Base-by-base conservation (phyloP, 176 grass and related monocot species). In the Puya raimondii region DNA sequence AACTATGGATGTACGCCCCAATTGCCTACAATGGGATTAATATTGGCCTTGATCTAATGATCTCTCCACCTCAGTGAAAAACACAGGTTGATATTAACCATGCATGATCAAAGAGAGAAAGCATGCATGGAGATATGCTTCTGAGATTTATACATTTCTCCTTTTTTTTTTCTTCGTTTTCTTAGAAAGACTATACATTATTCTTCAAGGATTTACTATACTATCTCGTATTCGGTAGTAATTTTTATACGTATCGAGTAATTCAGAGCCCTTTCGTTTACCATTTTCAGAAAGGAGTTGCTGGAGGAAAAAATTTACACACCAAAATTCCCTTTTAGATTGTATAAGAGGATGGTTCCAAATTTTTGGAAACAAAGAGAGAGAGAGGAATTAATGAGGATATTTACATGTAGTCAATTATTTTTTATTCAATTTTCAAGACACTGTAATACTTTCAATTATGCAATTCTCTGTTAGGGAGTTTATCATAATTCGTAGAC, bases 1-100 rank as follows among this genome's bases (percentile, higher is more conserved):
- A 88, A 66, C 48, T 86, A 80, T 96, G 91, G 88, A 96, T 91
- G 91, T 84, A 96, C 48, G 82, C 88, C 11, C 85, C 91, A 2
- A 83, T 96, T 67, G 88, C 88, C 74, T 96, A 86, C 73, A 88
- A 88, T 11, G 85, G 88, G 63, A 84, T 96, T 77, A 91, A 80
- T 70, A 78, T 96, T 16, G 91, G 87, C 59, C 73, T 96, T 29
- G 87, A 91, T 65, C 12, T 91, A 75, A 84, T 73, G 63, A 81
- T 96, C 6, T 70, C 72, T 49, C 81, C 79, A 76, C 74, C 75
- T 11, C 56, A 91, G 23, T 79, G 63, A 74, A 59, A 63, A 48
- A 9, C 13, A 8, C 53, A 18, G n/a, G 21, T 9, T 20, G 56
- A 56, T 14, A 10, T 20, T 7, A 16, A n/a, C 16, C 16, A 9